Evolutionary conservation across 495 filamentous ascomycete species (phyloP), one percentile per base, ranked within the genome.

Genomic region (Peziza echinospora): DNA sequence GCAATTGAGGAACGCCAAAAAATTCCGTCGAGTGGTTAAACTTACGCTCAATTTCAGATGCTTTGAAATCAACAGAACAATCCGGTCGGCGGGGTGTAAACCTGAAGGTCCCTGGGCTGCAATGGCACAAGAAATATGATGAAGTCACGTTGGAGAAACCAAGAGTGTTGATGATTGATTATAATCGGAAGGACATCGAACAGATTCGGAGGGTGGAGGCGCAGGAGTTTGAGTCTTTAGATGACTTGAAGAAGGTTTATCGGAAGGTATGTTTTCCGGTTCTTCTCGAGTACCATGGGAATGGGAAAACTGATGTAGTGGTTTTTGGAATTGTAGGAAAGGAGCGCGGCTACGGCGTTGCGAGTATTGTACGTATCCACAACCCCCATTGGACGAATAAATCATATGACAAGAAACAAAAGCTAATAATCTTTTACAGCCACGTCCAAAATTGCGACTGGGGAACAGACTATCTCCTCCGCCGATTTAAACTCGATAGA

Each of bases 371-470:
- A 58, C 28, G 43, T 11, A 7, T n/a, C n/a, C n/a, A 11, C 8
- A 13, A n/a, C 24, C 26, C 21, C 21, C 21, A 24, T 39, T 17
- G 26, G 16, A 42, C 11, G 26, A 37, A 17, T 11, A 37, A 37
- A 0, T 4, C 19, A 37, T 37, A 17, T 37, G 5, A 16, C 22
- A 21, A 21, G 25, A 50, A 47, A 24, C n/a, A 10, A 51, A 19
- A 13, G 41, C 7, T 26, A 39, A 34, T 41, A 42, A 28, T 24
- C 5, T 5, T 23, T 21, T 21, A 13, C 21, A 55, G 54, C 19
- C 70, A 73, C 52, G 65, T 72, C 4, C 70, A 73, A 52, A 73
- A 73, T 48, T 70, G 69, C 2, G 47, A 51, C 13, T 72, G 69
- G 67, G 71, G 68, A 1, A 64, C 60, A 13, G 58, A 50, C 7